Evolutionary conservation across 164 flowering plant species (phyloP), one percentile per base, ranked within the genome.

Genomic region (Vitis rupestris): DNA sequence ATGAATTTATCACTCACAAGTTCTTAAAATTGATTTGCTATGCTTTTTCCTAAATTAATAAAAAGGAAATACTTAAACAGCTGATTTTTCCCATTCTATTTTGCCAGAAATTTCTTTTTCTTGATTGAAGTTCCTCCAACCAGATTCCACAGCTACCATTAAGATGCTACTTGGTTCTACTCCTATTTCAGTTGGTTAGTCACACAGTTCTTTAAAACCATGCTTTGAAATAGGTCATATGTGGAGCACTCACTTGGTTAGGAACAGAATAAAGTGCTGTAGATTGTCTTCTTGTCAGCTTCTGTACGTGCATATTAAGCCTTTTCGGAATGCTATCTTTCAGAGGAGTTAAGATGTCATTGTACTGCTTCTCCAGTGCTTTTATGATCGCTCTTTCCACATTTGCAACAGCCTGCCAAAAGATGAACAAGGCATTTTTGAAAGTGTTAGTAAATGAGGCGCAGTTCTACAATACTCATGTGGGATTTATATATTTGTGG

Each of bases 291-390:
- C 96, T 87, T 57, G 98, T 85, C 44, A 94, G 79, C 75, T 94
- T 94, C 80, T 91, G 98, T 1, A 94, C 96, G 13, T 91, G 93
- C 82, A 90, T 82, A 59, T 90, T 93, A 58, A 94, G 87, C 83
- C 83, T 90, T 78, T 90, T 94, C 0, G 88, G 97, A 65, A 94
- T 85, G 84, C 90, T 89, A 72, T 91, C 97, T 79, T 87, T 91
- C 76, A 94, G 77, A 61, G 98, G 98, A 57, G 90, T 77, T 83
- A 94, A 81, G 53, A 89, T 84, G 59, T 94, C 98, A 72, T 72
- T 80, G 71, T 88, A 94, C 64, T 94, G 97, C 78, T 76, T 94
- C 80, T 94, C 97, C 77, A 94, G 60, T 57, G 98, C 89, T 80
- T 87, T 91, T 17, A 94, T 72, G 56, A 89, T 84, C 49, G 94